phyloP scores from a whole-genome alignment of 2,329 filamentous ascomycete species.

The Epichloe amarillans region DNA sequence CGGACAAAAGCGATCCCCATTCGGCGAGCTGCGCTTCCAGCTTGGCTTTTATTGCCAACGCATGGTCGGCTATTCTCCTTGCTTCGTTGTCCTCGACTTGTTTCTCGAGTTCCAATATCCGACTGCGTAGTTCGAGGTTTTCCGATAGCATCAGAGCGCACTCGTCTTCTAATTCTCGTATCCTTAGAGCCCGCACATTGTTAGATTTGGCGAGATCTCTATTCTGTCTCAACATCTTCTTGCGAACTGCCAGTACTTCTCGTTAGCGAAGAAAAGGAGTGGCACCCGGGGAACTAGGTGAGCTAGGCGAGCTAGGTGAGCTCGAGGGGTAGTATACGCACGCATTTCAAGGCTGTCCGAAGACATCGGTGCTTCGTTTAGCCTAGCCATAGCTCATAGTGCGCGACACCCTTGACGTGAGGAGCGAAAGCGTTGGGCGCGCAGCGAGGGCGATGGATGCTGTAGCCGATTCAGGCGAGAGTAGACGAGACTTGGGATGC shows the following conservation, averaged over 20 bases:
- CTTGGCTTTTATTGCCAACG: slow-evolving; percentile 54
- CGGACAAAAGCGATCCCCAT: slow-evolving; percentile 52
- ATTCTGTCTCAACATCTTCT: slow-evolving; percentile 71
- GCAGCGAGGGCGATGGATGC: background rate
- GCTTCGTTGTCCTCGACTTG: slow-evolving; percentile 49
- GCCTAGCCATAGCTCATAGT: slow-evolving; percentile 55
- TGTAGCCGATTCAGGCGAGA: background rate
- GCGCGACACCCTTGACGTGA: slow-evolving; percentile 9
- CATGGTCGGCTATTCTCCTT: slow-evolving; percentile 49
- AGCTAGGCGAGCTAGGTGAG: background rate
- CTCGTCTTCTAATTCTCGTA: slow-evolving; percentile 65
- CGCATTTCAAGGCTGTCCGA: slow-evolving; percentile 58
- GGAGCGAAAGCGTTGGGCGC: background rate
- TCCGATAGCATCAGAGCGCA: slow-evolving; percentile 63
- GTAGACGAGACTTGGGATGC: background rate
- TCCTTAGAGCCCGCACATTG: slow-evolving; percentile 62
- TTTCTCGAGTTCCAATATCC: slow-evolving; percentile 56
- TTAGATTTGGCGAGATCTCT: slow-evolving; percentile 71
- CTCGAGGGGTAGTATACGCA: slow-evolving; percentile 29
- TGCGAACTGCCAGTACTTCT: slow-evolving; percentile 46
- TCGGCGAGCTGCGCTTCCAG: slow-evolving; percentile 62
- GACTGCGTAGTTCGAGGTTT: slow-evolving; percentile 59
- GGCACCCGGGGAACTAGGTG: background rate
- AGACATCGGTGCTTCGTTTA: slow-evolving; percentile 61
- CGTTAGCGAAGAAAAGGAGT: background rate